Evolutionary conservation across 23 red algal species (phyloP).

Genomic region (Chondrus crispus): DNA sequence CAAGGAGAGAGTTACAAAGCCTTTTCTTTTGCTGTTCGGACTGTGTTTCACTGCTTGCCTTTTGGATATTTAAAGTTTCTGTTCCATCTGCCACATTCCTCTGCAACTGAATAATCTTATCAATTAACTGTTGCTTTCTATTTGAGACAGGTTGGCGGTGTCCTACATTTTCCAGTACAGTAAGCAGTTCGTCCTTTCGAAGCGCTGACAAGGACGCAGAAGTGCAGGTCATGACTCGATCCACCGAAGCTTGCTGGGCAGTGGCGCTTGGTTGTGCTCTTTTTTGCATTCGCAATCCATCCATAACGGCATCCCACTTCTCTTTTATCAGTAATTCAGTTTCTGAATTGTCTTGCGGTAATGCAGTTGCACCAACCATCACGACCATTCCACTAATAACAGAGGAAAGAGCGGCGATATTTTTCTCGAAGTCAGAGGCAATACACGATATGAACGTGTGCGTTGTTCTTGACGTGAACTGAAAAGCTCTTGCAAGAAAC

Average conservation of each 20-base stretch:
- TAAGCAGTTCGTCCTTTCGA: neutral
- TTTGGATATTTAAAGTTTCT: too few species aligned
- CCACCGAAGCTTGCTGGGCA: too few species aligned
- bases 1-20: neutral
- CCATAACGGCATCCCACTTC: too few species aligned
- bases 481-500: constrained; percentile 17
- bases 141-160: neutral
- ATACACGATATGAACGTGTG: neutral
- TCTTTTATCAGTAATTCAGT: too few species aligned
- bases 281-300: too few species aligned
- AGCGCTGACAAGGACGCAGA: too few species aligned
- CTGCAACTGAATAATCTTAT: neutral
- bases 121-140: neutral
- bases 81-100: neutral
- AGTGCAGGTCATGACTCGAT: too few species aligned
- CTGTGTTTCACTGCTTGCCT: too few species aligned
- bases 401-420: neutral
- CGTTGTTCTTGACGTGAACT: constrained; percentile 7
- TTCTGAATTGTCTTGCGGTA: neutral
- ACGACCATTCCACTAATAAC: neutral
- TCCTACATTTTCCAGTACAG: neutral
- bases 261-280: too few species aligned
- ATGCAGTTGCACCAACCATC: neutral
- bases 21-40: too few species aligned
- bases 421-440: neutral